Conservation (phyloP, 192 early-diverging fungal species). For the Globomyces pollinis-pini region DNA sequence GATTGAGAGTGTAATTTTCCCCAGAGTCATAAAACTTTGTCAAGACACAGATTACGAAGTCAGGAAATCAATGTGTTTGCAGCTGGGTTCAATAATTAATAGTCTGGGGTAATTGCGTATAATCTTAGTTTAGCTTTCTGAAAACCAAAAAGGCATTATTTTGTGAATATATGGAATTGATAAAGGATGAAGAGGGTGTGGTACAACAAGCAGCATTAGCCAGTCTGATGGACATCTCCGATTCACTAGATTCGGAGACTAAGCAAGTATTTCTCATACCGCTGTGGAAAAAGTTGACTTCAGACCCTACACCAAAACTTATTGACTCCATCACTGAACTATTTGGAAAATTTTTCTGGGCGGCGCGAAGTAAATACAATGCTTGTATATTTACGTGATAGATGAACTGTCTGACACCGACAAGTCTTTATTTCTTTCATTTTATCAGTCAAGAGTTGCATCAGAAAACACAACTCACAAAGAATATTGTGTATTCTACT, state of each 20-base stretch:
- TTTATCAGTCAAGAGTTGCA: conserved; percentile 27
- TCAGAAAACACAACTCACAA: conserved; percentile 19
- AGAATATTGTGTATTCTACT: conserved; percentile 41
- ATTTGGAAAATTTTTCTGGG: conserved; percentile 39
- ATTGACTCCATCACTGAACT: conserved; percentile 25
- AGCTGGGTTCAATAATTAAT: conserved; percentile 31
- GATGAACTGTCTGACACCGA: conserved; percentile 31
- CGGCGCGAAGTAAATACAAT: conserved; percentile 18
- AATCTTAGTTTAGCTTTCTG: conserved; percentile 17
- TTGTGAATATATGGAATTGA: conserved; percentile 40
- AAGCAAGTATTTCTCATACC: conserved; percentile 33
- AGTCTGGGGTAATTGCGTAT: conserved; percentile 21
- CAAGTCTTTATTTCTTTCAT: conserved; percentile 25
- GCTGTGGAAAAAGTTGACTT: conserved; percentile 34
- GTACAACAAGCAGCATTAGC: conserved; percentile 37
- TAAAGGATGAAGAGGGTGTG: conserved; percentile 41
- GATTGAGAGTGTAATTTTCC: conserved; percentile 25
- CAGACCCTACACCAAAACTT: conserved; percentile 27
- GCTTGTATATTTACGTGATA: too few species aligned
- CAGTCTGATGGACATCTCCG: conserved; percentile 29
- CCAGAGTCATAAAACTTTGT: conserved; percentile 30
- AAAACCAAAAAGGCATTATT: conserved; percentile 24
- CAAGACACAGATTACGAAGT: conserved; percentile 53
- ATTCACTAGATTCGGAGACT: conserved; percentile 33
- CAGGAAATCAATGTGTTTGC: conserved; percentile 41